Evolutionary conservation across 2,329 filamentous ascomycete species (phyloP).

Genomic region (Aaosphaeria pasadenensis): DNA sequence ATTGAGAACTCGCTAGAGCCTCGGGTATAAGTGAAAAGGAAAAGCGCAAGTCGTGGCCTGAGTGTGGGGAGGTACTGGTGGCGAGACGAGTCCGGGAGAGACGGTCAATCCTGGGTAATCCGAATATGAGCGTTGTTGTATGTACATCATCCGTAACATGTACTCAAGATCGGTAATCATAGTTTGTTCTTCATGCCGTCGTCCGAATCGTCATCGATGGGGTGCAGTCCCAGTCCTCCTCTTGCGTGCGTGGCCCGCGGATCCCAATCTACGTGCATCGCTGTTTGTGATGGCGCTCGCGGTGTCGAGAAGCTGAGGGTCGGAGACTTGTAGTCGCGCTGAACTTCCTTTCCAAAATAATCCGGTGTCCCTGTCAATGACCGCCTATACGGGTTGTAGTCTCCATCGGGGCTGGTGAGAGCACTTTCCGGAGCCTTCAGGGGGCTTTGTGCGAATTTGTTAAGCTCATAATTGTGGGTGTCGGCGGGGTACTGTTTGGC

Average conservation of each 20-base stretch:
- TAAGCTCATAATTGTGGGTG: slow-evolving; percentile 32
- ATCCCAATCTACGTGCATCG: slow-evolving; percentile 32
- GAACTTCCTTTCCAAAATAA: slow-evolving; percentile 33
- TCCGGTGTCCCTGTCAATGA: slow-evolving; percentile 27
- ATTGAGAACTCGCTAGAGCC: no score
- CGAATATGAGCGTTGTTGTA: no score
- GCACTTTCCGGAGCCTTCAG: slow-evolving; percentile 25
- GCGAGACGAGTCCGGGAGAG: no score
- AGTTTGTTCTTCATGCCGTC: slow-evolving; percentile 24
- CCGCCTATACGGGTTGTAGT: slow-evolving; percentile 19
- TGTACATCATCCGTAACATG: no score
- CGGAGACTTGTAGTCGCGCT: slow-evolving; percentile 39
- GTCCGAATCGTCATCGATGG: slow-evolving; percentile 15
- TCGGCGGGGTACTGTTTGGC: slow-evolving; percentile 48
- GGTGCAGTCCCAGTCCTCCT: slow-evolving; percentile 39
- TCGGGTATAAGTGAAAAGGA: no score
- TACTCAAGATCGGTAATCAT: slow-evolving; percentile 10
- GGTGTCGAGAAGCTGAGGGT: slow-evolving; percentile 43
- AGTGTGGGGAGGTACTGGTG: no score
- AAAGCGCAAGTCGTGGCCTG: no score
- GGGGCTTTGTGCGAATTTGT: slow-evolving; percentile 21
- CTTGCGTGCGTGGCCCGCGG: slow-evolving; percentile 35
- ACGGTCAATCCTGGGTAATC: no score
- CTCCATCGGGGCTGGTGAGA: slow-evolving; percentile 21
- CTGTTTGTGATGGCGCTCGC: slow-evolving; percentile 29